Evolutionary conservation across 495 filamentous ascomycete genomes (phyloP).

Genomic region (Penicillium bialowiezense): DNA sequence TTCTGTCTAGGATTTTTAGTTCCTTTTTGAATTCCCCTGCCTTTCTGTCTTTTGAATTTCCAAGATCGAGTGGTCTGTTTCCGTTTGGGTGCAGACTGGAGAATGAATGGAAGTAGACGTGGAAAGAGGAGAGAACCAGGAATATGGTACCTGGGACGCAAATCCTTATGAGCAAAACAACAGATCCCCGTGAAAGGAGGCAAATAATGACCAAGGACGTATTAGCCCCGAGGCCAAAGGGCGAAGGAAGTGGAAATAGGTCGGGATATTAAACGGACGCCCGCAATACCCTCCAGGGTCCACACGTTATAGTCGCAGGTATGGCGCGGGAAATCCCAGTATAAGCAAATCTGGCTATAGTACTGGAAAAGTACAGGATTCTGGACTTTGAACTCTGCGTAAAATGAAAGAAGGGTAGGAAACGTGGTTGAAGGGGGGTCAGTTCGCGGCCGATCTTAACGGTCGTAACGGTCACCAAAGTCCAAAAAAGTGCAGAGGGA

Average conservation of each 20-base stretch:
- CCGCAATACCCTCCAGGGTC: constrained; percentile 20
- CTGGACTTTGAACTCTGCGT: background rate
- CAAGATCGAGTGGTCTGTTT: constrained; percentile 4
- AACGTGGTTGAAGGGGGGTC: background rate
- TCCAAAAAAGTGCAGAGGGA: no score
- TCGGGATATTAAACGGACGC: constrained; percentile 26
- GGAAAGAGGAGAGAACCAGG: constrained; percentile 8
- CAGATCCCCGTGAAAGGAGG: constrained; percentile 14
- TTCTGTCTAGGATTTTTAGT: background rate
- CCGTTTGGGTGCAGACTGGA: no score
- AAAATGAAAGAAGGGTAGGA: background rate
- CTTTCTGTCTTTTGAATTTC: constrained; percentile 8
- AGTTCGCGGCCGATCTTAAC: constrained; percentile 14
- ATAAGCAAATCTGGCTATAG: background rate
- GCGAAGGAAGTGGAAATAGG: constrained; percentile 24
- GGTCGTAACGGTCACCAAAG: constrained; percentile 20
- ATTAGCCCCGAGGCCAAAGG: constrained; percentile 5
- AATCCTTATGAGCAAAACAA: constrained; percentile 8
- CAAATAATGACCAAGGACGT: constrained; percentile 3
- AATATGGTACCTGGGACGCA: constrained; percentile 13
- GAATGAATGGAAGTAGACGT: no score
- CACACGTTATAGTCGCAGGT: constrained; percentile 17
- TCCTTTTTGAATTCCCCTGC: background rate
- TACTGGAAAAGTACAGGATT: no score
- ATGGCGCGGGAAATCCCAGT: constrained; percentile 6